Base-by-base conservation (phyloP, 2,329 filamentous ascomycete genomes). In the Xylariaceae sp. region DNA sequence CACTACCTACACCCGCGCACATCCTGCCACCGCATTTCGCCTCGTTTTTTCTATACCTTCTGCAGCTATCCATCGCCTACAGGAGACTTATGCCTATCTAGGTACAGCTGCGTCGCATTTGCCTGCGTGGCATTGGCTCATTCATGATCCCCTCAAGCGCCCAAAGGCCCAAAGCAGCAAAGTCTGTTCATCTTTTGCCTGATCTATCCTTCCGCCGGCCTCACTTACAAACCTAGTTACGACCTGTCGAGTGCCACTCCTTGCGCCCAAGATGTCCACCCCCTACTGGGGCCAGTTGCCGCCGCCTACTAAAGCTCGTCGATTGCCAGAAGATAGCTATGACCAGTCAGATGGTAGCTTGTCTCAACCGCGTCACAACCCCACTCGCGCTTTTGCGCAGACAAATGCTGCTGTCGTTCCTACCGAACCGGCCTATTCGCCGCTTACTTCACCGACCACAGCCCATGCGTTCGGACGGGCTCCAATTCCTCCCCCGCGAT, bases 261-360 rank as follows among this genome's bases (percentile, higher is more conserved):
- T 58, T 59, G 52, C 59, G 53, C 49, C 55, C 64, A 65, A 67
- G 68, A 79, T 79, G 75, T 71, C 76, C 51, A 63, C 76, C 53
- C 65, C 78, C 40, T 84, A 83, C 72, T 83, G 80, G 80, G 80
- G 80, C 67, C 71, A 80, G 65, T 72, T 84, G 59, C 80, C 81
- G 56, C 70, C 74, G 58, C 71, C 77, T 47, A 77, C 75, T 50
- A 78, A 75, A 62, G 65, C 73, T 62, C 73, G 73, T 61, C 73
- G 73, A 65, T 65, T 67, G 55, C 73, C 73, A 54, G 68, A 19
- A 19, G 19, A 65, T 54, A 68, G 71, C 59, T 66, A 67, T 56
- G 65, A 64, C 56, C 65, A 65, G 55, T 53, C 64, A 58, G 63
- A 70, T 57, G 67, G 63, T 57, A 59, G 58, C 55, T 60, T 70